Evolutionary conservation across 2,329 filamentous ascomycete genomes (phyloP).

Genomic region (Aspergillus sergii): DNA sequence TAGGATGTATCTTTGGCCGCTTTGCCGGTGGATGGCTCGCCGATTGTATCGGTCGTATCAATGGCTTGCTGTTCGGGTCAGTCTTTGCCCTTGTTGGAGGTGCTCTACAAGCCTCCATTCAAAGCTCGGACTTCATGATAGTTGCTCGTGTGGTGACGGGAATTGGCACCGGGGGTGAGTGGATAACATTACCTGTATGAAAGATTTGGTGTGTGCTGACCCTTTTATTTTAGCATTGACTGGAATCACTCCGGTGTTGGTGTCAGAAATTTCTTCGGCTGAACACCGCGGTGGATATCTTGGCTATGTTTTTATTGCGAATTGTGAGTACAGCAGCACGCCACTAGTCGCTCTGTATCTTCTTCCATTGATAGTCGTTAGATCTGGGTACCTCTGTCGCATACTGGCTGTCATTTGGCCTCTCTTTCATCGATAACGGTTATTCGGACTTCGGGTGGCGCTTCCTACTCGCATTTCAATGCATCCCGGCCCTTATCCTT

Average conservation of each 20-base stretch:
- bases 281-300: slow-evolving; percentile 51
- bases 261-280: slow-evolving; percentile 53
- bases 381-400: slow-evolving; percentile 51
- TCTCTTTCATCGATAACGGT: slow-evolving; percentile 36
- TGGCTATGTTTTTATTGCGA: slow-evolving; percentile 56
- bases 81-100: slow-evolving; percentile 54
- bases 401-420: slow-evolving; percentile 41
- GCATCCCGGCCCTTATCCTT: slow-evolving; percentile 33
- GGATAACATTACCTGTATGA: slow-evolving; percentile 12
- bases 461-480: slow-evolving; percentile 39
- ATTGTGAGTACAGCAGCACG: slow-evolving; percentile 35
- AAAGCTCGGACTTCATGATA: slow-evolving; percentile 53
- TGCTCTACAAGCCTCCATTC: slow-evolving; percentile 50
- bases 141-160: slow-evolving; percentile 55
- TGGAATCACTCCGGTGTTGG: slow-evolving; percentile 53
- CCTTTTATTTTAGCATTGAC: slow-evolving; percentile 39
- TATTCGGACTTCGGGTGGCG: slow-evolving; percentile 39
- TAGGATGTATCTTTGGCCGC: slow-evolving; percentile 55
- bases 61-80: slow-evolving; percentile 52
- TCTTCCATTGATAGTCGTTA: slow-evolving; percentile 12
- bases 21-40: slow-evolving; percentile 54
- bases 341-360: neutral
- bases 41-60: slow-evolving; percentile 58
- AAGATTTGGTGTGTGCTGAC: slow-evolving; percentile 6
- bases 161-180: slow-evolving; percentile 52